Evolutionary conservation across 2,329 filamentous ascomycete genomes (phyloP), one percentile per base, ranked within the genome.

Genomic region (Ustilaginoidea virens): DNA sequence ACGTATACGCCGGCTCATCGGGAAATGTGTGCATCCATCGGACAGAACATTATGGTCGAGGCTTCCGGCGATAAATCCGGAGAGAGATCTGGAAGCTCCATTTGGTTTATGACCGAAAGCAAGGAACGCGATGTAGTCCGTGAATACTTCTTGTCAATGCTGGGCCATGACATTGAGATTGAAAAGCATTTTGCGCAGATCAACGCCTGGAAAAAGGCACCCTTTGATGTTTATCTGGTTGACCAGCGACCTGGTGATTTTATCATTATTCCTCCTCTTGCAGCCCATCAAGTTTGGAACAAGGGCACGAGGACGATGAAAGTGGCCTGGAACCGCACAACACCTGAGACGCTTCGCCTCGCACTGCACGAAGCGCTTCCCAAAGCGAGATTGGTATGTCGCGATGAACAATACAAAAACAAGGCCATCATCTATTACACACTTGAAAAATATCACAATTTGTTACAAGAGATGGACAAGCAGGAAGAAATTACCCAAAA

Each of bases 71-170:
- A 69, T 12, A 69, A 76, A 31, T 63, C 79, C 28, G 81, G 79
- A 4, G 81, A 90, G 46, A 80, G 74, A 37, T 70, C 79, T 2
- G 90, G 90, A 2, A 92, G 81, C 31, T 94, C 90, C 0, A 71
- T 98, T 21, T 98, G 90, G 90, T 93, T 96, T 48, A 96, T 98
- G 90, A 96, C 90, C 0, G 85, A 94, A 49, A 85, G 76, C 20
- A 92, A 90, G 43, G 90, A 98, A 45, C 75, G 90, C 2, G 77
- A 86, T 36, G 66, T 87, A 4, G 85, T 96, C 3, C 77, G 85
- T 1, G 87, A 96, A 45, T 96, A 93, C 50, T 98, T 92, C 60
- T 60, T 92, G 27, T 92, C 85, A 2, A 80, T 83, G 51, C 65
- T 98, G 5, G 90, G 90, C 2, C 90, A 98, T 46, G 87, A 98